phyloP scores from a whole-genome alignment of 2,329 filamentous ascomycete species.

The Didymella lethalis region DNA sequence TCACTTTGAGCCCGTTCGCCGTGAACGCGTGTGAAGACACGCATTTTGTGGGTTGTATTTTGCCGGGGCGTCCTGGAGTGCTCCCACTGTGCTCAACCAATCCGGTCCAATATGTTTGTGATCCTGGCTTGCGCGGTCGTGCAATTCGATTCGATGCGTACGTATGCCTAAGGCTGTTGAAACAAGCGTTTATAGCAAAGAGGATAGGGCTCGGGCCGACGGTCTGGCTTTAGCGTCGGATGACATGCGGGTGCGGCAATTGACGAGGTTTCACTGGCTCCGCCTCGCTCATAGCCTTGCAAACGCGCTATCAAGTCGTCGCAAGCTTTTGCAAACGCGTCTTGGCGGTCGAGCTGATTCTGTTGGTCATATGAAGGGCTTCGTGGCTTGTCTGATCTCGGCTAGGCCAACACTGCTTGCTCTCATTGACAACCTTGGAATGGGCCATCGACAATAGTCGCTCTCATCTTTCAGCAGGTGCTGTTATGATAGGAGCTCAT shows the following conservation, averaged over 20 bases:
- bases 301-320: slow-evolving; percentile 12
- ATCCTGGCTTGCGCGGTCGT: slow-evolving; percentile 13
- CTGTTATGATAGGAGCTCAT: neutral
- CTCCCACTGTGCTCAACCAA: neutral
- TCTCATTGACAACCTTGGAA: neutral
- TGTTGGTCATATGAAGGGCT: neutral
- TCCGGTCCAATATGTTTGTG: neutral
- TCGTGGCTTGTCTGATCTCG: neutral
- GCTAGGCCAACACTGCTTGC: neutral
- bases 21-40: slow-evolving; percentile 19
- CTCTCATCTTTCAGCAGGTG: neutral
- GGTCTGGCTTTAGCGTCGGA: slow-evolving; percentile 8
- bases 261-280: neutral
- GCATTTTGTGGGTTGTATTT: slow-evolving; percentile 3
- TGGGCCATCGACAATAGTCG: neutral
- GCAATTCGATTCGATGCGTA: slow-evolving; percentile 11
- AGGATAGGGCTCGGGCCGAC: slow-evolving; percentile 9
- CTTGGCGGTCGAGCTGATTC: neutral
- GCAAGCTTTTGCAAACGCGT: slow-evolving; percentile 12
- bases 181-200: slow-evolving; percentile 17
- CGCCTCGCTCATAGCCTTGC: slow-evolving; percentile 3
- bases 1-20: slow-evolving; percentile 17
- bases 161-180: slow-evolving; percentile 26
- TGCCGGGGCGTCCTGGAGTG: slow-evolving; percentile 1
- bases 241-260: slow-evolving; percentile 6